These are phyloP conservation scores for Ganoderma leucocontextum DNA, from an alignment of 1,284 basidiomycete genomes.

Conservation along the genomic window DNA sequence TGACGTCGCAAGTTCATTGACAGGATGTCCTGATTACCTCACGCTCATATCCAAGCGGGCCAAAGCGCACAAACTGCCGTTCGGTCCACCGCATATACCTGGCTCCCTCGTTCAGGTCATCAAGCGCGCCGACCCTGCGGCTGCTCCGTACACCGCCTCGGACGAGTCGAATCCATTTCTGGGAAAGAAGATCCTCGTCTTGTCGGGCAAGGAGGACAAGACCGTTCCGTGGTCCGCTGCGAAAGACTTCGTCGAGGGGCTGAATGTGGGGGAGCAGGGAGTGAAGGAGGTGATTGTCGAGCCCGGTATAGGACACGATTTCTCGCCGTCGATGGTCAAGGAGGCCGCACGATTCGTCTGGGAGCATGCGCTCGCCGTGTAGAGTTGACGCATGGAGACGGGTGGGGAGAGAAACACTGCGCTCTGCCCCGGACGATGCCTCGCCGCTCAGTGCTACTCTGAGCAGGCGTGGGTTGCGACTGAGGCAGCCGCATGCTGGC, in stretches of 20 bases:
- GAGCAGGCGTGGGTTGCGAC: too few relatives aligned
- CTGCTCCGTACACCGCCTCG: conserved; percentile 46
- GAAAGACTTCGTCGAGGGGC: conserved; percentile 55
- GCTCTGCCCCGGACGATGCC: too few relatives aligned
- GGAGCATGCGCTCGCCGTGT: conserved; percentile 32
- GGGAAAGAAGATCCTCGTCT: conserved; percentile 73
- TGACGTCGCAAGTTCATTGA: neutral
- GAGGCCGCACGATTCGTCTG: conserved; percentile 55
- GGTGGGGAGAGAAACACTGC: too few relatives aligned
- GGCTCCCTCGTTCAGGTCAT: conserved; percentile 58
- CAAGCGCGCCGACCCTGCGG: conserved; percentile 52
- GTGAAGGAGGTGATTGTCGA: conserved; percentile 58
- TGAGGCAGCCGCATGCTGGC: too few relatives aligned
- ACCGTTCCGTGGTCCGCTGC: conserved; percentile 67
- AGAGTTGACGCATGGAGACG: neutral
- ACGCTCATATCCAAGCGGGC: conserved; percentile 71
- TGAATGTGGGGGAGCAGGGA: conserved; percentile 59
- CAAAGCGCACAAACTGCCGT: conserved; percentile 48
- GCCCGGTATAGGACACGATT: conserved; percentile 59
- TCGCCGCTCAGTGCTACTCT: too few relatives aligned
- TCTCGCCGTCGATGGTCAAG: conserved; percentile 58
- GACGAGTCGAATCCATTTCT: conserved; percentile 63
- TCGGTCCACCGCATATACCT: conserved; percentile 68
- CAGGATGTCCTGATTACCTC: conserved; percentile 74
- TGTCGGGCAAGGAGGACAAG: conserved; percentile 66